phyloP scores from a whole-genome alignment of 116 monocot species.

The Trichopus zeylanicus region DNA sequence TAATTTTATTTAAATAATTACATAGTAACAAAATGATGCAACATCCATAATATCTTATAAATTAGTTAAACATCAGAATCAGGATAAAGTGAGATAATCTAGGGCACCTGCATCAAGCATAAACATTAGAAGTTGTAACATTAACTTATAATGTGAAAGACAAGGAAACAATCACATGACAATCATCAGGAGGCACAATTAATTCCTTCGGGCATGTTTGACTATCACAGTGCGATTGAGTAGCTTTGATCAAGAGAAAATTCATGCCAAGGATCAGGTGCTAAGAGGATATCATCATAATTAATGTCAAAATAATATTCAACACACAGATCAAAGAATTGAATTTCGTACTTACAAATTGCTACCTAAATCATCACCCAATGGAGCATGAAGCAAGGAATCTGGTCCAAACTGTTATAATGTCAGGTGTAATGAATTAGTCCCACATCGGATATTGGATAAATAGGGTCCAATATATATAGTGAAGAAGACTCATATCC shows the following conservation, averaged over 20 bases:
- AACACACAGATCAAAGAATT: not conserved
- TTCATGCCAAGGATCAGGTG: constrained; percentile 3
- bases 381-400: constrained; percentile 86
- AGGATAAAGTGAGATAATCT: not conserved
- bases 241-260: constrained; percentile 34
- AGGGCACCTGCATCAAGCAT: not conserved
- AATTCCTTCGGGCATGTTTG: constrained; percentile 75
- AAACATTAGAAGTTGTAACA: not conserved
- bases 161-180: constrained; percentile 77
- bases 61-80: not conserved
- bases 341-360: constrained; percentile 59
- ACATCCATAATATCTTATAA: not conserved
- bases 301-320: not conserved
- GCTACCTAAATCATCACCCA: constrained; percentile 51
- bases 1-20: too few species aligned
- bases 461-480: too few species aligned
- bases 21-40: too few species aligned
- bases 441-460: too few species aligned
- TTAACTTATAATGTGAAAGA: constrained; percentile 61
- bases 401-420: constrained; percentile 77
- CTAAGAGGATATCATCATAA: not conserved
- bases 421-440: too few species aligned
- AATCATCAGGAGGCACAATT: constrained; percentile 88
- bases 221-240: constrained; percentile 56
- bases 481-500: too few species aligned